phyloP scores from a whole-genome alignment of 2,329 filamentous ascomycete genomes.

The Tolypocladium tundrense region DNA sequence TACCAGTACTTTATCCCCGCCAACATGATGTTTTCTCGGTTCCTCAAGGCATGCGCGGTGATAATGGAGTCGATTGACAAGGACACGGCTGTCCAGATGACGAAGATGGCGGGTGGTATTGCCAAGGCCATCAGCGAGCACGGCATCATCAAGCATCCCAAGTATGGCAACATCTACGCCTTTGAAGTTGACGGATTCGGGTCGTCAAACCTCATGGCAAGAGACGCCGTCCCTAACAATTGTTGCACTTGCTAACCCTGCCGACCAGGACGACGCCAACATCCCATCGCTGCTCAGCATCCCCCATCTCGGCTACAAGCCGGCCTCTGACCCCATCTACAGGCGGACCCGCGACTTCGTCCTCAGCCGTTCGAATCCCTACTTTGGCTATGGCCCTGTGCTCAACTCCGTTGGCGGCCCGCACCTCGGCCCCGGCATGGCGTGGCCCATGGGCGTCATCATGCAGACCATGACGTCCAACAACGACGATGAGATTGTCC shows the following conservation, averaged over 20 bases:
- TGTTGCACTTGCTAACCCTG: background rate
- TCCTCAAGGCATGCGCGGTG: conserved; percentile 39
- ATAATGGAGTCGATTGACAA: conserved; percentile 33
- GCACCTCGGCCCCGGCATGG: conserved; percentile 52
- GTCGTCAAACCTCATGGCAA: conserved; percentile 44
- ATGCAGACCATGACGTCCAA: conserved; percentile 70
- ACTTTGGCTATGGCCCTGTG: conserved; percentile 48
- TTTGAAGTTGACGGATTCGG: conserved; percentile 63
- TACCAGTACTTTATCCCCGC: conserved; percentile 82
- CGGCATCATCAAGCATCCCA: conserved; percentile 52
- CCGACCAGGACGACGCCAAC: conserved; percentile 46
- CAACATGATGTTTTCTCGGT: conserved; percentile 73
- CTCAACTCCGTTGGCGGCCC: conserved; percentile 42
- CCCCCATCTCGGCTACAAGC: conserved; percentile 45
- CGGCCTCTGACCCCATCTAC: conserved; percentile 54
- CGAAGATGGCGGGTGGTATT: conserved; percentile 43
- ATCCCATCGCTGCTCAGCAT: conserved; percentile 52
- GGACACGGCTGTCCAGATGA: conserved; percentile 50
- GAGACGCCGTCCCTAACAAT: background rate
- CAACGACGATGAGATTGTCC: conserved; percentile 62
- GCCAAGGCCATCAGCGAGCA: conserved; percentile 57
- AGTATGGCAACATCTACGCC: conserved; percentile 55
- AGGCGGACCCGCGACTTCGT: conserved; percentile 70
- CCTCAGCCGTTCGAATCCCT: conserved; percentile 61
- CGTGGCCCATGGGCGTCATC: conserved; percentile 82